phyloP scores from a whole-genome alignment of 306 rosid species.

The Myrica gale region DNA sequence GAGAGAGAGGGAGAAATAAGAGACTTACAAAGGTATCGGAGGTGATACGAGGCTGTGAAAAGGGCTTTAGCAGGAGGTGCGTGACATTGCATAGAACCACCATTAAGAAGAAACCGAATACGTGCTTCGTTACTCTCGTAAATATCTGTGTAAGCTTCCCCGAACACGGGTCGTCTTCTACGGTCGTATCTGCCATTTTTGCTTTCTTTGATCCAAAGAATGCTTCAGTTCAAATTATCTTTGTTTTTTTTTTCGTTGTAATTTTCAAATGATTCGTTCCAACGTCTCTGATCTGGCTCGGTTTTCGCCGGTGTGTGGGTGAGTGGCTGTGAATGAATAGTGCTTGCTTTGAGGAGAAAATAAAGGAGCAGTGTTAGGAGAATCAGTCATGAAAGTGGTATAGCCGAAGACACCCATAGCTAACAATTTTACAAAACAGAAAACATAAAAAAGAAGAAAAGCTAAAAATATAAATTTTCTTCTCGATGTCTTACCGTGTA shows the following conservation, averaged over 20 bases:
- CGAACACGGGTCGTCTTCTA: conserved; percentile 39
- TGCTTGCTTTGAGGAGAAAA: conserved; percentile 62
- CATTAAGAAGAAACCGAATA: conserved; percentile 59
- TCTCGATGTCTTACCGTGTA: no score
- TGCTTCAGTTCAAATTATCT: neutral
- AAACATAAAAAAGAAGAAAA: no score
- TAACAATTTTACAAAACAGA: neutral
- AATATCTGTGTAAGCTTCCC: conserved; percentile 43
- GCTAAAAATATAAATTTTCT: no score
- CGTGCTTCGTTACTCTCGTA: conserved; percentile 32
- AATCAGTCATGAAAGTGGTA: conserved; percentile 21
- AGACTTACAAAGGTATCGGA: conserved; percentile 67
- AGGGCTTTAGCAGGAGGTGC: conserved; percentile 59
- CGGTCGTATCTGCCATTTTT: conserved; percentile 13
- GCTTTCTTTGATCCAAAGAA: neutral
- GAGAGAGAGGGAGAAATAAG: neutral
- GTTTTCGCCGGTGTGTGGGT: conserved; percentile 21
- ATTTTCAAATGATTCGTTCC: conserved; percentile 13
- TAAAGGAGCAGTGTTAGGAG: conserved; percentile 45
- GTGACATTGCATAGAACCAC: conserved; percentile 59
- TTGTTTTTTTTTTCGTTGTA: conserved; percentile 16
- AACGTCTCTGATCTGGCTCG: conserved; percentile 28
- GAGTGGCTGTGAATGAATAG: conserved; percentile 42
- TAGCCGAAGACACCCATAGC: neutral
- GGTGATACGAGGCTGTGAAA: conserved; percentile 68